Conservation (phyloP, 345 rosid genomes). For the Geranium brycei region DNA sequence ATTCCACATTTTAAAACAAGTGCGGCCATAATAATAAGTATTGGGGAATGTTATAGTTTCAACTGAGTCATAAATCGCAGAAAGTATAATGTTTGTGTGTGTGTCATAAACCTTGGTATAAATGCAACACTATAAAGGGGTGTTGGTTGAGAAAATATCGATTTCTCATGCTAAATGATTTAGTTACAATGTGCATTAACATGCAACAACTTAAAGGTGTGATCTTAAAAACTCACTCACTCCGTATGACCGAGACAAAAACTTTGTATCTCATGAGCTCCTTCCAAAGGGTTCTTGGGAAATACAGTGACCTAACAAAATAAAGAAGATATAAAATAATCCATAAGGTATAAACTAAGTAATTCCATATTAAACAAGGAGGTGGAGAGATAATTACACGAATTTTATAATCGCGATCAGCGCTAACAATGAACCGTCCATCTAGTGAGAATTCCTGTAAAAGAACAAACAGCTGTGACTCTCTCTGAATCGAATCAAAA, state of each 20-base stretch:
- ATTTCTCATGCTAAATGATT: too few species aligned
- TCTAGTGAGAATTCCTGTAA: constrained; percentile 80
- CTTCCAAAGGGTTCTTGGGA: constrained; percentile 68
- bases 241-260: constrained; percentile 95
- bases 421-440: constrained; percentile 60
- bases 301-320: constrained; percentile 57
- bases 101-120: not conserved
- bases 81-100: too few species aligned
- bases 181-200: not conserved
- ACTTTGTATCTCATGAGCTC: constrained; percentile 91
- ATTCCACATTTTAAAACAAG: not conserved
- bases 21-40: too few species aligned
- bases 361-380: constrained; percentile 8
- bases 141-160: not conserved
- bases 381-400: constrained; percentile 40
- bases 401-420: constrained; percentile 85
- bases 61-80: too few species aligned
- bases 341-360: constrained; percentile 5
- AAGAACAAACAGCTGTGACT: not conserved
- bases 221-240: constrained; percentile 45
- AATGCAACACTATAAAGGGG: not conserved
- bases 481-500: not conserved
- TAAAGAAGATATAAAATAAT: constrained; percentile 8
- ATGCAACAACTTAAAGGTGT: not conserved
- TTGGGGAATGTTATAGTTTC: too few species aligned